A percentile compares a stretch with the other conserved stretches of the same genome.
Evolutionary conservation across 2,329 filamentous ascomycete species (phyloP).

Genomic region (Talaromyces sp.): DNA sequence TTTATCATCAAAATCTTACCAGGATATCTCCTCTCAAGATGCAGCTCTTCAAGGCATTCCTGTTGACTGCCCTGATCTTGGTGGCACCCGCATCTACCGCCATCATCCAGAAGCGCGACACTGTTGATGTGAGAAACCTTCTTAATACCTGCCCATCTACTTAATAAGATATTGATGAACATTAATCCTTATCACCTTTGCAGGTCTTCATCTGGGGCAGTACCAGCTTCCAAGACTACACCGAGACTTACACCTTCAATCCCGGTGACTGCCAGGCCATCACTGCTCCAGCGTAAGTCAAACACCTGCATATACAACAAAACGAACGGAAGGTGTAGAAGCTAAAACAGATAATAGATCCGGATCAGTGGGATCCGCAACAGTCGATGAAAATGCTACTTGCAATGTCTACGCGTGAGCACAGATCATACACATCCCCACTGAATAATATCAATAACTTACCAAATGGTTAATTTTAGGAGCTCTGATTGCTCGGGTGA

Average conservation of each 20-base stretch:
- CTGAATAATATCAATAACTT: not conserved
- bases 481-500: constrained; percentile 9
- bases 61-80: not conserved
- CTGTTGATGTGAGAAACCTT: constrained; percentile 2
- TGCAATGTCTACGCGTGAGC: constrained; percentile 17
- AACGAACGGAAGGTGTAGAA: not conserved
- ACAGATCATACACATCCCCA: not conserved
- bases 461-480: not conserved
- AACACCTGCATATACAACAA: not conserved
- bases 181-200: not conserved
- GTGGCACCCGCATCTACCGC: not conserved
- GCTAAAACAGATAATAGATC: not conserved
- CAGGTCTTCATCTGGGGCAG: constrained; percentile 15
- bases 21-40: not conserved
- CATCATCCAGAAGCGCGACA: constrained; percentile 5
- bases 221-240: constrained; percentile 6
- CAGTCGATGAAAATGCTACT: constrained; percentile 16
- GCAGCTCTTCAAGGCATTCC: not conserved
- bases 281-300: constrained; percentile 10
- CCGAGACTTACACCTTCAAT: constrained; percentile 10
- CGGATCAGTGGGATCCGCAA: constrained; percentile 11
- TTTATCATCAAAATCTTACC: not conserved
- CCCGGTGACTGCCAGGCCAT: constrained; percentile 13
- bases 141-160: no score
- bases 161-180: not conserved